Evolutionary conservation across 164 flowering plant genomes (phyloP), one percentile per base, ranked within the genome.

Genomic region (Malania oleifera): DNA sequence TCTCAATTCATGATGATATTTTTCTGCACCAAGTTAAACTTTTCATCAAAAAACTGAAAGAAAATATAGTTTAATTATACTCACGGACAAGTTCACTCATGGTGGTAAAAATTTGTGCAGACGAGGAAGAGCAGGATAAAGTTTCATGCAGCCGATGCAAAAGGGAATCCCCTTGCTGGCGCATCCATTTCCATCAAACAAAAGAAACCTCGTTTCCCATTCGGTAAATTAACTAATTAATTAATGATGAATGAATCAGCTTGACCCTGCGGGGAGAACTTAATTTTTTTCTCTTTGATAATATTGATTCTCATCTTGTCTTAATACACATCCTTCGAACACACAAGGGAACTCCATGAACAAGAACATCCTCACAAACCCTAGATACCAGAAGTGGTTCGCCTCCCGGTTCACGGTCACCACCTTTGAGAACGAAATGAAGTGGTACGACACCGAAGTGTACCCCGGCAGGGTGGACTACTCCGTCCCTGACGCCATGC

Each of bases 401-500:
- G 23, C 70, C 13, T 47, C 70, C 5, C 62, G 82, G 10, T 82
- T 79, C 70, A 66, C 29, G 0, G 54, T 44, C 28, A 60, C 82
- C 27, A 67, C 73, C 13, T 79, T 81, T 56, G 72, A 70, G 59
- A 77, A 82, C 26, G 75, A 75, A 48, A 71, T 82, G 76, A 82
- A 82, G 51, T 82, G 86, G 86, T 77, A 82, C 67, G 59, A 46
- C 67, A 82, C 73, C 1, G 83, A 82, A 61, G 23, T 0, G 5
- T 22, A 1, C 2, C 71, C 38, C 10, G 80, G 81, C 25, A 19
- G 39, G 1, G 81, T 72, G 39, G 75, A 80, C 65, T 82, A 80
- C 65, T 63, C 81, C 1, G 41, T 70, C 14, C 44, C 85, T 0
- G 85, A 82, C 50, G 73, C 74, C 44, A 73, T 82, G 87, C 25